A percentile compares a stretch with the other conserved stretches of the same genome.
phyloP scores from a whole-genome alignment of 495 filamentous ascomycete genomes.

The Glarea lozoyensis region DNA sequence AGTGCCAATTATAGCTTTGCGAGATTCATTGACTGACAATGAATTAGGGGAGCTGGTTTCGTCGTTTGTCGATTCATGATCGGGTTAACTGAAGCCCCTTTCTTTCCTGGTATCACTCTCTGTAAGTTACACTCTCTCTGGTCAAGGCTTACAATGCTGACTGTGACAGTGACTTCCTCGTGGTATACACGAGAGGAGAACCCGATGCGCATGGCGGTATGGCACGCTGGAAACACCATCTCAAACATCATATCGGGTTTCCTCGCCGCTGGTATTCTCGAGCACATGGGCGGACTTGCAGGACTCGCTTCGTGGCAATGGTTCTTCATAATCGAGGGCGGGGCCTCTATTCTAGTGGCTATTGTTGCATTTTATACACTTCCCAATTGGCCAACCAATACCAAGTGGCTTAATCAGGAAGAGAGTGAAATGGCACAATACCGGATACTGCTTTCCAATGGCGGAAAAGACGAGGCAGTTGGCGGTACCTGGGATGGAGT shows the following conservation, averaged over 20 bases:
- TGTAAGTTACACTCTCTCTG: too few species aligned
- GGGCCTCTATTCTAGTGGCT: constrained; percentile 33
- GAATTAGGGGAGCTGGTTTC: constrained; percentile 45
- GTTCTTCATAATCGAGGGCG: constrained; percentile 49
- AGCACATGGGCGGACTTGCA: constrained; percentile 29
- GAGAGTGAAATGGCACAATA: constrained; percentile 57
- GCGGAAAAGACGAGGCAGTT: constrained; percentile 12
- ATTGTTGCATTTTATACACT: constrained; percentile 47
- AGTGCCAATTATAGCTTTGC: too few species aligned
- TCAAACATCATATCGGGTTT: constrained; percentile 49
- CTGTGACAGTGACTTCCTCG: too few species aligned
- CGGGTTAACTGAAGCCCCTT: constrained; percentile 46
- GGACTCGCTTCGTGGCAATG: constrained; percentile 41
- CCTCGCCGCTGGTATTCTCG: constrained; percentile 32
- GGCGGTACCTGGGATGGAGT: constrained; percentile 28
- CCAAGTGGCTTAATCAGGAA: constrained; percentile 57
- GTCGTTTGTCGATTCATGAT: constrained; percentile 60
- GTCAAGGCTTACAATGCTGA: constrained; percentile 50
- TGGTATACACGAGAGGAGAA: constrained; percentile 54
- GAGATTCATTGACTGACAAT: too few species aligned
- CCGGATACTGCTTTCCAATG: constrained; percentile 34
- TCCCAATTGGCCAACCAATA: constrained; percentile 71
- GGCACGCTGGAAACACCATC: constrained; percentile 23
- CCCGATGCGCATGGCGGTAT: constrained; percentile 39
- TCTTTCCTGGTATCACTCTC: constrained; percentile 27